Evolutionary conservation across 768 basidiomycete species (phyloP), one percentile per base, ranked within the genome.

Genomic region (Sporobolomyces pararoseus): DNA sequence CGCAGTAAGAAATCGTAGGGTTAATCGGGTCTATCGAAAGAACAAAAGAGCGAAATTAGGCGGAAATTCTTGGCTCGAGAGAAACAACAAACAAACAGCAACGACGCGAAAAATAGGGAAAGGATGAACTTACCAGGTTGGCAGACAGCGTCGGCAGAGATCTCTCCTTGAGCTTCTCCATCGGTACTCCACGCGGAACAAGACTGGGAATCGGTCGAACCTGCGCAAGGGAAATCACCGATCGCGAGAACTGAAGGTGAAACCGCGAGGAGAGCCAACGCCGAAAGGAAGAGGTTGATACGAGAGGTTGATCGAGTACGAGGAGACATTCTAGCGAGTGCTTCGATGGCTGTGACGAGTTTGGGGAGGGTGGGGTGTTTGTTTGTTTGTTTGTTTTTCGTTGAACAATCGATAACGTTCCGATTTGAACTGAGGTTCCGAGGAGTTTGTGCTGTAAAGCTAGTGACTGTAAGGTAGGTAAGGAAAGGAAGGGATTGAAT

Each of bases 191-290:
- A 74, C 1, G 58, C 62, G 1, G 47, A 29, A 53, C 72, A 74
- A 7, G 68, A 67, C 46, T 70, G 68, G 4, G 68, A n/a, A 39
- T 64, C 65, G 68, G 37, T 47, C 32, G 60, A 54, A 32, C 72
- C 72, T 7, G 47, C 25, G 59, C 72, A 74, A 42, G 68, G 72
- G 66, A 70, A 74, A 64, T 74, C 72, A 27, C 72, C 72, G 37
- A 74, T 70, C 47, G 72, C 72, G 25, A 52, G 32, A 14, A 61
- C 70, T 27, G 63, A 19, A 10, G 52, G 19, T 9, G 66, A n/a
- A 1, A 51, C n/a, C 34, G 63, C 65, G 58, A 74, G 65, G 57
- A 74, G 46, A 23, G 62, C 50, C 16, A 64, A 34, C 16, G 47
- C 58, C 52, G 70, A 25, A 7, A 60, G 14, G 47, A 65, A n/a